Conservation (phyloP, 2,329 filamentous ascomycete species). For the Pseudocercospora musae region DNA sequence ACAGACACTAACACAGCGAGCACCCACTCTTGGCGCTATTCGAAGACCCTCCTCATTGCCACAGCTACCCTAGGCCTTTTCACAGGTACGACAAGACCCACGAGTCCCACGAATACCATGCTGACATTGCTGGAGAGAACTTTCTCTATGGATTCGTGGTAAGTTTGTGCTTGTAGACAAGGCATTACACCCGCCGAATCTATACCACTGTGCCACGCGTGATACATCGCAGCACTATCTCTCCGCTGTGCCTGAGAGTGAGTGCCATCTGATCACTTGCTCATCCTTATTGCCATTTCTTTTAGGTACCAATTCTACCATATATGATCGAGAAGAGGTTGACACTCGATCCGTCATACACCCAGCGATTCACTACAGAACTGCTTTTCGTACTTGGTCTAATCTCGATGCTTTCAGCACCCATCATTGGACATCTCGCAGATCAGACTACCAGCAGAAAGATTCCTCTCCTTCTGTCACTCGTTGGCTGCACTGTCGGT, state of each 20-base stretch:
- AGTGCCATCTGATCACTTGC: background rate
- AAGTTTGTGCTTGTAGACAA: too few species aligned
- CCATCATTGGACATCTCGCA: conserved; percentile 20
- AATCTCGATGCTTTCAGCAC: conserved; percentile 40
- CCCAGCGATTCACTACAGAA: conserved; percentile 16
- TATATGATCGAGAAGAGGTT: conserved; percentile 22
- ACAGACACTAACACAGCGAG: background rate
- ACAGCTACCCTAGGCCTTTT: conserved; percentile 21
- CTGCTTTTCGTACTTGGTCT: conserved; percentile 38
- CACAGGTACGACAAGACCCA: conserved; percentile 9
- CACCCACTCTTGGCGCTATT: conserved; percentile 15
- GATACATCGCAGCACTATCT: too few species aligned
- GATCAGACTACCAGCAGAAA: conserved; percentile 17
- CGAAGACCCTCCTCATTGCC: conserved; percentile 14
- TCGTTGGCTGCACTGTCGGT: conserved; percentile 14
- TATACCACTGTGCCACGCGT: too few species aligned
- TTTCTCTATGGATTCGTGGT: background rate
- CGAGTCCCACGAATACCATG: background rate
- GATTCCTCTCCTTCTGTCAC: conserved; percentile 16
- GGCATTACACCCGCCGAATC: too few species aligned
- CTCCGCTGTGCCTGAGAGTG: too few species aligned
- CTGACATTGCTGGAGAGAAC: background rate
- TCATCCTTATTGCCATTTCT: background rate
- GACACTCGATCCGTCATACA: conserved; percentile 9
- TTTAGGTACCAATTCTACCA: conserved; percentile 19